Base-by-base conservation (phyloP, 306 rosid genomes). In the Purshia tridentata region DNA sequence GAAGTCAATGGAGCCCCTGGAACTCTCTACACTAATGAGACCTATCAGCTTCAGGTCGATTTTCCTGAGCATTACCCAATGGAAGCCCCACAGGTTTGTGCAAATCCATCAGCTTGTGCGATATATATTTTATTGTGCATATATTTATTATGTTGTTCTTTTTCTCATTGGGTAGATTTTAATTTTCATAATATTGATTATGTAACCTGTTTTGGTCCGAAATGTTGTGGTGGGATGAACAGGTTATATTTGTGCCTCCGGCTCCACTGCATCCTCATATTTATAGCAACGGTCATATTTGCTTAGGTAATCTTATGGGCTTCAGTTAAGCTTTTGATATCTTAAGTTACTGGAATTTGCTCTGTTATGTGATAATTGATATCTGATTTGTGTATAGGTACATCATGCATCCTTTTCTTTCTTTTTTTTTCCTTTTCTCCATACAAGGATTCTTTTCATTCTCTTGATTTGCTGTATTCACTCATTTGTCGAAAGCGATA, bases 201-300 rank as follows among this genome's bases (percentile, higher is more conserved):
- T 77, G 70, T 79, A 19, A 48, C 81, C n/a, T 63, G 9, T 51
- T 80, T 79, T 76, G n/a, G 6, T 77, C 40, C 81, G 55, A 47
- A 18, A 44, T 37, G 52, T 70, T 63, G 4, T 63, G 72, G 60
- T 83, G 50, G 23, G 40, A 77, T 84, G 79, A 66, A 45, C 83
- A 95, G 99, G 99, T 95, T 67, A 92, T 95, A 73, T 95, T 95
- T 80, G 84, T 90, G 91, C 89, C 88, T 57, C 99, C 99, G 14
- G 99, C 99, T 73, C 99, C 99, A 2, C 76, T 92, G 78, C 99
- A 95, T 83, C 97, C 99, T 58, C 99, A 95, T 83, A 95, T 95
- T 77, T 95, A 95, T 50, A 95, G 99, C 86, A 95, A 95, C 13
- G 99, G 99, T 41, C 99, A 95, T 84, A 95, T 95, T 77, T 95